Evolutionary conservation across 2,329 filamentous ascomycete species (phyloP).

Genomic region (Pestalotiopsis sp.): DNA sequence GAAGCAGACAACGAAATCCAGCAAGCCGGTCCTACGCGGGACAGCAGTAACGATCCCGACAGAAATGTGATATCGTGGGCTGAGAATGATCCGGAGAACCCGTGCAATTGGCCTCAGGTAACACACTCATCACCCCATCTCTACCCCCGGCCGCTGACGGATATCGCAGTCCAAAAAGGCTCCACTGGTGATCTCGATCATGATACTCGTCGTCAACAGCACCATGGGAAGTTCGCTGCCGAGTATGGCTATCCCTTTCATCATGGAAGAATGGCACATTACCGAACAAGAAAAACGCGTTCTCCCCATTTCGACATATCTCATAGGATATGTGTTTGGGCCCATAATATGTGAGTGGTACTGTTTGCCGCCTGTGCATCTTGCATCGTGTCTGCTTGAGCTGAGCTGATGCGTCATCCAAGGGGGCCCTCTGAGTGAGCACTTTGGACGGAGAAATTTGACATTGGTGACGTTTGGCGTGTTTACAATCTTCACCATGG

Average conservation of each 20-base stretch:
- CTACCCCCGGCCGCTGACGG: not conserved
- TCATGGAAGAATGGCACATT: constrained; percentile 59
- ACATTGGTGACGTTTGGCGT: constrained; percentile 47
- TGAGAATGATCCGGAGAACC: constrained; percentile 51
- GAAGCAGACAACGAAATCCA: constrained; percentile 36
- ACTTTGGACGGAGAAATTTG: constrained; percentile 58
- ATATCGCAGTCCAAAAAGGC: constrained; percentile 54
- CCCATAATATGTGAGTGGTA: constrained; percentile 28
- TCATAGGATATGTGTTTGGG: constrained; percentile 66
- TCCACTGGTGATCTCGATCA: constrained; percentile 55
- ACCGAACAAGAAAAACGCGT: constrained; percentile 47
- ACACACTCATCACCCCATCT: constrained; percentile 10
- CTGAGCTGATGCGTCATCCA: constrained; percentile 42
- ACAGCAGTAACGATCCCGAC: constrained; percentile 22
- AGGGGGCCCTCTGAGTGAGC: constrained; percentile 69
- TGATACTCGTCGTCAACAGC: constrained; percentile 66
- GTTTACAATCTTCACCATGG: constrained; percentile 56
- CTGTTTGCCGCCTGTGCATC: not conserved
- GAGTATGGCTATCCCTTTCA: constrained; percentile 62
- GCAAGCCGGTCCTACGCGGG: constrained; percentile 19
- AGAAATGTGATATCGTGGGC: constrained; percentile 47
- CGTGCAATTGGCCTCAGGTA: constrained; percentile 53
- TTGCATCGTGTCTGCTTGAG: not conserved
- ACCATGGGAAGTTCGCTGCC: constrained; percentile 69
- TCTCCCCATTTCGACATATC: constrained; percentile 64